Conservation (phyloP, 2,329 filamentous ascomycete genomes). For the Apiospora malaysiana region DNA sequence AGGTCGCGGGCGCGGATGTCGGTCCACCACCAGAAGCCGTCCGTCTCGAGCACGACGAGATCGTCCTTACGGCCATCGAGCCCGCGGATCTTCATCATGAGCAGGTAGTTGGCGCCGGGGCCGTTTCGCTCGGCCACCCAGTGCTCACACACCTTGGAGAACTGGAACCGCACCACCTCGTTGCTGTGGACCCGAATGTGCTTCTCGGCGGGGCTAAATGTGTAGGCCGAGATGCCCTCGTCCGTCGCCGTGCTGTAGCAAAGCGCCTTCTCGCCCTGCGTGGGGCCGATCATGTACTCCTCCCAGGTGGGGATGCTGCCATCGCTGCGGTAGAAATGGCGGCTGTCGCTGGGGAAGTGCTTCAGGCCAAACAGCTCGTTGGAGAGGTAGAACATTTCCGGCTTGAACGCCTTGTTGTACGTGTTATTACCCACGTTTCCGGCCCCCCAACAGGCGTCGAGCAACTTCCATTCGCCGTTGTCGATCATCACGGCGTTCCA, state of each 20-base stretch:
- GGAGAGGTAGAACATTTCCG: slow-evolving; percentile 61
- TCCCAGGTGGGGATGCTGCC: slow-evolving; percentile 75
- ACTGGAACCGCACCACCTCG: slow-evolving; percentile 75
- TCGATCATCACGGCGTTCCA: slow-evolving; percentile 96
- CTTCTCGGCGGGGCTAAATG: slow-evolving; percentile 65
- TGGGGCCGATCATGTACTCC: slow-evolving; percentile 75
- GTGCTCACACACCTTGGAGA: slow-evolving; percentile 80
- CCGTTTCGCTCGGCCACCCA: slow-evolving; percentile 78
- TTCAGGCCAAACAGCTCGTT: slow-evolving; percentile 83
- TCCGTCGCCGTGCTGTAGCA: slow-evolving; percentile 51
- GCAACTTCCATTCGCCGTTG: slow-evolving; percentile 84
- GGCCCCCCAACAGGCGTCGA: slow-evolving; percentile 94
- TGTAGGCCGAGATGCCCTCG: slow-evolving; percentile 61
- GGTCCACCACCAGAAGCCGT: slow-evolving; percentile 81
- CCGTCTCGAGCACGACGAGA: slow-evolving; percentile 74
- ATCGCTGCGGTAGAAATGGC: slow-evolving; percentile 77
- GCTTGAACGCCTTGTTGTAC: slow-evolving; percentile 73
- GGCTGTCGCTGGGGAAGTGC: slow-evolving; percentile 76
- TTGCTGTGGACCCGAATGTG: slow-evolving; percentile 65
- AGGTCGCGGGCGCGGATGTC: slow-evolving; percentile 73
- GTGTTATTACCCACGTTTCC: slow-evolving; percentile 65
- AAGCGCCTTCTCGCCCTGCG: slow-evolving; percentile 53
- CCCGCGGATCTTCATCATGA: slow-evolving; percentile 72
- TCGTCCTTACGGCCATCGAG: slow-evolving; percentile 71
- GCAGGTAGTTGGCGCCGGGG: slow-evolving; percentile 68